Conservation (phyloP, 2,329 filamentous ascomycete species). For the Periconia digitata region DNA sequence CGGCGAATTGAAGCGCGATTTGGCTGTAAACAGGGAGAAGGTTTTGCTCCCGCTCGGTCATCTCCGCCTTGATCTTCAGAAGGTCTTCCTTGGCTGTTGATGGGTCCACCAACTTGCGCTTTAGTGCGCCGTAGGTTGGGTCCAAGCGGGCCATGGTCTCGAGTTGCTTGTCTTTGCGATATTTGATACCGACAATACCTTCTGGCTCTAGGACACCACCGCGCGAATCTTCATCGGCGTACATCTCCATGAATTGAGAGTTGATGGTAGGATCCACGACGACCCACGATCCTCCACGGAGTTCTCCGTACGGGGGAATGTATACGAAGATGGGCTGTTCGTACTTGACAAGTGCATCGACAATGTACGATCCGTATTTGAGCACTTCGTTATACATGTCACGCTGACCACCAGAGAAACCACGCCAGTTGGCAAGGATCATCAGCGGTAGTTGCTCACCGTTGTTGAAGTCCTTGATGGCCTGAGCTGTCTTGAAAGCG, state of each 20-base stretch:
- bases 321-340: slow-evolving; percentile 99
- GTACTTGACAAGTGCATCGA: slow-evolving; percentile 96
- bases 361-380: slow-evolving; percentile 99
- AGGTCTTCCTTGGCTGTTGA: slow-evolving; percentile 72
- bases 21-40: slow-evolving; percentile 92
- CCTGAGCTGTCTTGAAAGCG: slow-evolving; percentile 98
- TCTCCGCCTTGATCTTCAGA: slow-evolving; percentile 78
- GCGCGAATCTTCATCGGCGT: slow-evolving; percentile 90
- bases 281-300: slow-evolving; percentile 99
- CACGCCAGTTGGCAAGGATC: slow-evolving; percentile 99
- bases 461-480: slow-evolving; percentile 98
- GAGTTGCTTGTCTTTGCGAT: slow-evolving; percentile 94
- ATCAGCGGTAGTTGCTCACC: slow-evolving; percentile 97
- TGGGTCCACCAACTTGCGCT: slow-evolving; percentile 72
- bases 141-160: slow-evolving; percentile 97
- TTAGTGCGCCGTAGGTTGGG: slow-evolving; percentile 77
- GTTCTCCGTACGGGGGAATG: slow-evolving; percentile 93
- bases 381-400: slow-evolving; percentile 99
- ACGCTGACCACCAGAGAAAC: slow-evolving; percentile 98
- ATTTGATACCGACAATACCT: slow-evolving; percentile 98
- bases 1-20: slow-evolving; percentile 94
- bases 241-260: slow-evolving; percentile 97
- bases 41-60: slow-evolving; percentile 81
- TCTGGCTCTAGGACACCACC: slow-evolving; percentile 98
- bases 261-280: slow-evolving; percentile 99